A percentile compares a stretch with the other conserved stretches of the same genome.
Conservation (phyloP, 164 flowering plant species). For the Magnolia officinalis region DNA sequence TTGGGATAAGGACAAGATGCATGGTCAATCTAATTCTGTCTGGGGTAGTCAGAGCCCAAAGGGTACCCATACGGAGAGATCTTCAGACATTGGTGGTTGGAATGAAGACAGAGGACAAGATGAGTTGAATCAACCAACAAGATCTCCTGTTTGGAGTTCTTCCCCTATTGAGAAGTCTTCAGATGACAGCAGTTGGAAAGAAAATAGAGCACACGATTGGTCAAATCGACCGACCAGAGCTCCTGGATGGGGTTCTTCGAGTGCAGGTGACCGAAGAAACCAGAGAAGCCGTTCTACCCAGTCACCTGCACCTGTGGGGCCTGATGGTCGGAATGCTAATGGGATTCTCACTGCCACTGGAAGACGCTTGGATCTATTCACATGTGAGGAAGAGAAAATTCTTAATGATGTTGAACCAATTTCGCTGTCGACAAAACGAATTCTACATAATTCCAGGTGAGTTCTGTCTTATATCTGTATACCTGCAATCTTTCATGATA, state of each 20-base stretch:
- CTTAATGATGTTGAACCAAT: constrained; percentile 62
- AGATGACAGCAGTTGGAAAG: constrained; percentile 4
- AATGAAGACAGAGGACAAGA: background rate
- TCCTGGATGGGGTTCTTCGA: constrained; percentile 25
- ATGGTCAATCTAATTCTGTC: background rate
- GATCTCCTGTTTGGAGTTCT: background rate
- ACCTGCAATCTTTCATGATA: background rate
- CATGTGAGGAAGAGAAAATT: constrained; percentile 69
- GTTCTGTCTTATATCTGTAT: constrained; percentile 2
- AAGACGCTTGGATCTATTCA: constrained; percentile 59
- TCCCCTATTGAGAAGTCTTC: background rate
- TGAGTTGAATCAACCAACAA: background rate
- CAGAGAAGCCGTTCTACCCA: constrained; percentile 35
- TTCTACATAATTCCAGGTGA: constrained; percentile 68
- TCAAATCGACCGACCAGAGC: constrained; percentile 6
- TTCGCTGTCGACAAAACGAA: constrained; percentile 53
- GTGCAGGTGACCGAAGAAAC: constrained; percentile 25
- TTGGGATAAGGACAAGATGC: constrained; percentile 5
- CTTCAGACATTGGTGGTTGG: constrained; percentile 7
- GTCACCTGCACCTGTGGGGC: constrained; percentile 28
- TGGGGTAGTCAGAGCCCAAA: background rate
- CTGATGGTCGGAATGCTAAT: constrained; percentile 23
- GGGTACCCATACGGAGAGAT: background rate
- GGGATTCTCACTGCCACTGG: constrained; percentile 46
- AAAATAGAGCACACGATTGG: background rate